Evolutionary conservation across 495 filamentous ascomycete species (phyloP).

Genomic region (Neurospora sp.): DNA sequence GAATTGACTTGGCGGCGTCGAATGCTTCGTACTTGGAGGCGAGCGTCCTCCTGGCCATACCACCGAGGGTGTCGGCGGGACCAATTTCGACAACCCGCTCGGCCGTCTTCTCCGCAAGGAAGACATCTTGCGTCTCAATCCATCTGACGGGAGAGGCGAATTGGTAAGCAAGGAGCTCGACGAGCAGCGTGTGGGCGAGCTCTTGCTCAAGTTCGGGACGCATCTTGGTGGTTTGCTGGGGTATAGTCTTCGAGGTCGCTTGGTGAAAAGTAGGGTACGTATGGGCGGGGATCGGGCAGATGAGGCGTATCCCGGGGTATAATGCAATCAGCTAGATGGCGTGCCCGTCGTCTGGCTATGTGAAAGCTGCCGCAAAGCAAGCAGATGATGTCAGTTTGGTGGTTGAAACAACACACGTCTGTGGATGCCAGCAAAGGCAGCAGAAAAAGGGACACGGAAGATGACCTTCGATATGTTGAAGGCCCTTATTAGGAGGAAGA

Average conservation of each 20-base stretch:
- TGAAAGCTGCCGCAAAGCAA: neutral
- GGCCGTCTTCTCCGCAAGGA: conserved; percentile 87
- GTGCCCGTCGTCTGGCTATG: neutral
- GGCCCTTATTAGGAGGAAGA: neutral
- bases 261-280: neutral
- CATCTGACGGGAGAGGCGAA: conserved; percentile 98
- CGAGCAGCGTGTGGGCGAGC: conserved; percentile 90
- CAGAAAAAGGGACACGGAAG: neutral
- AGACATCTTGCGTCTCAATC: conserved; percentile 99
- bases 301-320: neutral
- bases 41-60: conserved; percentile 93
- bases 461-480: neutral
- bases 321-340: neutral
- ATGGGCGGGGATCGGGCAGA: neutral
- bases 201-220: conserved; percentile 98
- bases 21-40: conserved; percentile 98
- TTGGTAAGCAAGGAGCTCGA: conserved; percentile 97
- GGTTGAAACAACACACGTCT: neutral
- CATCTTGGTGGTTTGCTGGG: conserved; percentile 47
- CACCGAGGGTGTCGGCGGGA: conserved; percentile 94
- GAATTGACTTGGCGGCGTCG: conserved; percentile 89
- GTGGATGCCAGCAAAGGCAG: neutral
- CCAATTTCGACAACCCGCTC: conserved; percentile 98
- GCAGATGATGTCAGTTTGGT: neutral
- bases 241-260: neutral